Conservation (phyloP, 2,329 filamentous ascomycete genomes). For the Cercospora citrullina region DNA sequence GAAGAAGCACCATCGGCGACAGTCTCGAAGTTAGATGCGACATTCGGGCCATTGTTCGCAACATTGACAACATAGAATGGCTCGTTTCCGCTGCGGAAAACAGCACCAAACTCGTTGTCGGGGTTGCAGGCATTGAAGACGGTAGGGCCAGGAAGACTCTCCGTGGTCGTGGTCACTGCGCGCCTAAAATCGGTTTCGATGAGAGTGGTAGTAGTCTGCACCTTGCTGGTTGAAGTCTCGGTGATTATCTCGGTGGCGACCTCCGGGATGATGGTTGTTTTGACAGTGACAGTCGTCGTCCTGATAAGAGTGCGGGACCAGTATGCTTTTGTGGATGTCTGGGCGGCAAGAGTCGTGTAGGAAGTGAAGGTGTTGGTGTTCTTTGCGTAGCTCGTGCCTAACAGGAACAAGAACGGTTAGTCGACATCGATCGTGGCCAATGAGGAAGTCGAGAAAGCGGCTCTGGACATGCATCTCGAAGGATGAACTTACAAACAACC, state of each 20-base stretch:
- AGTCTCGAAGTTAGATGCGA: slow-evolving; percentile 14
- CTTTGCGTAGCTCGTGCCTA: neutral
- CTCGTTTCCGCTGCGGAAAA: neutral
- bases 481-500: slow-evolving; percentile 8
- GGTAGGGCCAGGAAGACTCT: neutral
- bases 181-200: neutral
- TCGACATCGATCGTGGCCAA: neutral
- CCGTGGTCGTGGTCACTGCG: neutral
- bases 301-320: neutral
- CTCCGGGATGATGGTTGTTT: neutral
- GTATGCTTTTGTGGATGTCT: slow-evolving; percentile 8
- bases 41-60: slow-evolving; percentile 9
- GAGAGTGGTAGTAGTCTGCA: neutral
- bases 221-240: neutral
- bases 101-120: neutral
- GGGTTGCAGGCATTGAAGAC: neutral
- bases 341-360: neutral
- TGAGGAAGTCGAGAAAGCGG: neutral
- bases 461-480: neutral
- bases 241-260: neutral
- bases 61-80: neutral
- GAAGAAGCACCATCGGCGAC: slow-evolving; percentile 14
- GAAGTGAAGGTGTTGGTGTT: slow-evolving; percentile 6
- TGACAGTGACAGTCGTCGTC: neutral
- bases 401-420: neutral